Base-by-base conservation (phyloP, 192 early-diverging fungal genomes). In the Backusella parvicylindrica region DNA sequence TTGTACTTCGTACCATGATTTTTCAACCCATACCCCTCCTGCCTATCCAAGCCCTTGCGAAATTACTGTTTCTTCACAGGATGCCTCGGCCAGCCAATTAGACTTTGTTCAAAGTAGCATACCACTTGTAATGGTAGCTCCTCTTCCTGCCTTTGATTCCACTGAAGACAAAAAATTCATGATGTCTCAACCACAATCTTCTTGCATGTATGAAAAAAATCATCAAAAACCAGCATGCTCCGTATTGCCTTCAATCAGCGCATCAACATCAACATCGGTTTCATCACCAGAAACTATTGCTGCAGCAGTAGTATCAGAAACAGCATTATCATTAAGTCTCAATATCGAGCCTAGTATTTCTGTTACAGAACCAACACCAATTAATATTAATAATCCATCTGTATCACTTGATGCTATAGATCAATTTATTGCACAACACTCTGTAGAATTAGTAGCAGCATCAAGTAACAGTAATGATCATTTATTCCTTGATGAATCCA, bases 301-400 rank as follows among this genome's bases (percentile, higher is more conserved):
- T 28, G 53, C 53, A 60, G 6, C 64, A 16, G 15, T 15, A 32
- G 38, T 31, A 30, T 30, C 38, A n/a, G 68, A 49, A 12, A 16
- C 40, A 43, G 23, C 36, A 23, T 49, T 37, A 18, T 37, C 68
- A 40, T 30, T 70, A 16, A 70, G 68, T 47, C 68, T 70, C 37
- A 41, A 70, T 1, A 70, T 70, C 28, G 37, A 70, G 30, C 68
- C 68, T 18, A 43, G 68, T 41, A 70, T 70, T 70, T 70, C 68
- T 30, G 38, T 70, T 28, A 70, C 68, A 0, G 68, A 70, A 33
- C 68, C 68, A 4, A 70, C 68, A 70, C 68, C 68, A 26, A 70
- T 70, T 23, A 21, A 41, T 13, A 21, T 9, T 4, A 70, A 2
- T 7, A 30, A 40, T 18, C 9, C 38, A 16, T 28, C 68, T 0